Conservation (phyloP, 2,329 filamentous ascomycete species). For the Scedosporium apiospermum region DNA sequence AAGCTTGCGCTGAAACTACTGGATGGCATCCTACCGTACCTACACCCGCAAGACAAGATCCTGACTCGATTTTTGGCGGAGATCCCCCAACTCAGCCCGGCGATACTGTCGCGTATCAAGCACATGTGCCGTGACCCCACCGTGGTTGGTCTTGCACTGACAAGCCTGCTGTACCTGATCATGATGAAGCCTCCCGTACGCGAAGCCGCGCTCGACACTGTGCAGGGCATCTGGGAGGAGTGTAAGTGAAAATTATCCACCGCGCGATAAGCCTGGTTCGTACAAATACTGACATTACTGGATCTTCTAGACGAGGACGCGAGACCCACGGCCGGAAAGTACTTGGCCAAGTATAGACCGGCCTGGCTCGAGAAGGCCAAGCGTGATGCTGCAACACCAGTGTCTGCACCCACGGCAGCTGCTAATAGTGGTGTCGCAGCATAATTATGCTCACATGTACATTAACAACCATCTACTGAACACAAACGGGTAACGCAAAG, state of each 20-base stretch:
- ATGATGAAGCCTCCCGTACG: slow-evolving; percentile 59
- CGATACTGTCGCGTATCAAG: slow-evolving; percentile 65
- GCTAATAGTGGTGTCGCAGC: not conserved
- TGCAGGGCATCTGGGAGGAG: slow-evolving; percentile 58
- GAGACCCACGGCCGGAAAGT: slow-evolving; percentile 51
- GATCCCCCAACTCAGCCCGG: slow-evolving; percentile 66
- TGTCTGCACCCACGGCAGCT: not conserved
- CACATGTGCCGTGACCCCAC: slow-evolving; percentile 56
- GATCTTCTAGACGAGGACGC: slow-evolving; percentile 46
- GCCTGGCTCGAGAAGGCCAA: slow-evolving; percentile 30
- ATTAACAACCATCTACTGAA: too few relatives aligned
- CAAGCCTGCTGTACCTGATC: slow-evolving; percentile 55
- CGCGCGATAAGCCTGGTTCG: not conserved
- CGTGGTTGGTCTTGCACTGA: slow-evolving; percentile 53
- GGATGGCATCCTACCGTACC: slow-evolving; percentile 79
- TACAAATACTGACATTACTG: slow-evolving; percentile 1
- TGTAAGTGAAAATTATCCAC: slow-evolving; percentile 35
- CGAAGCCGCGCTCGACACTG: slow-evolving; percentile 52
- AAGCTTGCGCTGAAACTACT: slow-evolving; percentile 73
- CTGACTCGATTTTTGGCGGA: slow-evolving; percentile 87
- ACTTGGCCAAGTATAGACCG: slow-evolving; percentile 51
- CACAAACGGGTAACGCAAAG: too few relatives aligned
- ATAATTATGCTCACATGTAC: not conserved
- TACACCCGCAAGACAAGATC: slow-evolving; percentile 85
- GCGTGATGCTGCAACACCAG: slow-evolving; percentile 13